A percentile compares a stretch with the other conserved stretches of the same genome.
Evolutionary conservation across 768 basidiomycete genomes (phyloP).

Genomic region (Exsudoporus frostii): DNA sequence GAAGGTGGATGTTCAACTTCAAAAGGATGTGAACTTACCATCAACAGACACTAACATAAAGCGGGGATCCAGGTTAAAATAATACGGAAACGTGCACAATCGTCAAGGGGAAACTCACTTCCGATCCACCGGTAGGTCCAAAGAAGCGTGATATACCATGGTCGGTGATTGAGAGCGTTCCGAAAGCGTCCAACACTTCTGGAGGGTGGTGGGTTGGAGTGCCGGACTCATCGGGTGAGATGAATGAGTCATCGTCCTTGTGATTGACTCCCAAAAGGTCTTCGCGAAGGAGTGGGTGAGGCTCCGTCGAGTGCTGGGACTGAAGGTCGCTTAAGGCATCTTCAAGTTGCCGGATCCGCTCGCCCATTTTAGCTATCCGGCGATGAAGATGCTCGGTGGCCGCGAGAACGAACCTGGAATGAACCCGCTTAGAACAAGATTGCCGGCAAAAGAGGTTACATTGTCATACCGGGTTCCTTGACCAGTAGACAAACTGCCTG

Average conservation of each 20-base stretch:
- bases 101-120: conserved; percentile 42
- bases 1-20: neutral
- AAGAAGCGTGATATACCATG: conserved; percentile 61
- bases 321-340: conserved; percentile 56
- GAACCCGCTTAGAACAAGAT: conserved; percentile 6
- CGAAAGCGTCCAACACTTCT: conserved; percentile 55
- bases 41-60: conserved; percentile 30
- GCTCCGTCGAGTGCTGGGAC: conserved; percentile 46
- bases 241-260: conserved; percentile 23
- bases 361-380: conserved; percentile 49
- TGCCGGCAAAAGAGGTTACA: neutral
- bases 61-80: conserved; percentile 10
- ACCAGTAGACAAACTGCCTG: conserved; percentile 75
- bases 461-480: conserved; percentile 62
- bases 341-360: conserved; percentile 57
- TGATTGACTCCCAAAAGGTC: conserved; percentile 41
- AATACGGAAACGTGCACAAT: conserved; percentile 4
- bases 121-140: conserved; percentile 64
- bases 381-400: conserved; percentile 65
- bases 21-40: conserved; percentile 22
- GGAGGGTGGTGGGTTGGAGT: conserved; percentile 19
- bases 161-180: conserved; percentile 58
- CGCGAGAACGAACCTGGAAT: conserved; percentile 52
- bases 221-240: conserved; percentile 26
- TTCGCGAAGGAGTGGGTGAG: conserved; percentile 58